Evolutionary conservation across 192 early-diverging fungal species (phyloP), one percentile per base, ranked within the genome.

Genomic region (Paraglomus brasilianum): DNA sequence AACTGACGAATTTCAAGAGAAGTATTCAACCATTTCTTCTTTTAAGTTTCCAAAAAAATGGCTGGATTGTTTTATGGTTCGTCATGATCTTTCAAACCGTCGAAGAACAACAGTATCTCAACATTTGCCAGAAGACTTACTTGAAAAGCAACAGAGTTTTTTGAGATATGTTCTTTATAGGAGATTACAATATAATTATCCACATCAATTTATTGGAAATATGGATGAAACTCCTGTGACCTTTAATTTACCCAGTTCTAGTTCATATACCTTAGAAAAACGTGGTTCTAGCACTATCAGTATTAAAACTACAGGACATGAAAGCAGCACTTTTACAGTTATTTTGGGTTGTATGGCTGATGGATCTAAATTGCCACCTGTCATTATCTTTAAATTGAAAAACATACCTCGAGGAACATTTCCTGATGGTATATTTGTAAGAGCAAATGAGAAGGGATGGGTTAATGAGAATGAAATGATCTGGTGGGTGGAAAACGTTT

Each of bases 41-140:
- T 65, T 65, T 49, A 65, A 65, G 21, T 65, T 36, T 47, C 38
- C 45, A 21, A 65, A 30, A 8, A 65, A 39, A 38, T 65, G 24
- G 30, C 62, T 65, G 15, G 24, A 49, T 49, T 22, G 45, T n/a
- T n/a, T 65, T 65, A 40, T 59, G 19, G 36, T 40, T n/a, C n/a
- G n/a, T n/a, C n/a, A n/a, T n/a, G n/a, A n/a, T n/a, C n/a, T n/a
- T n/a, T n/a, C n/a, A n/a, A 59, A 59, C 17, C 36, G 24, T 2
- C 57, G 19, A 41, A 58, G 24, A 36, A 65, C 24, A 65, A 65
- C 30, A n/a, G 47, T 65, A 21, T 15, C 30, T 49, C 30, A 65
- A 42, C 41, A 61, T 22, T 13, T 43, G 5, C 17, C 15, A 44
- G 6, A 15, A 43, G 41, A 61, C 10, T 65, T 65, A 49, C 13